A percentile compares a stretch with the other conserved stretches of the same genome.
Conservation (phyloP, 2,329 filamentous ascomycete species). For the Triangularia verruculosa region DNA sequence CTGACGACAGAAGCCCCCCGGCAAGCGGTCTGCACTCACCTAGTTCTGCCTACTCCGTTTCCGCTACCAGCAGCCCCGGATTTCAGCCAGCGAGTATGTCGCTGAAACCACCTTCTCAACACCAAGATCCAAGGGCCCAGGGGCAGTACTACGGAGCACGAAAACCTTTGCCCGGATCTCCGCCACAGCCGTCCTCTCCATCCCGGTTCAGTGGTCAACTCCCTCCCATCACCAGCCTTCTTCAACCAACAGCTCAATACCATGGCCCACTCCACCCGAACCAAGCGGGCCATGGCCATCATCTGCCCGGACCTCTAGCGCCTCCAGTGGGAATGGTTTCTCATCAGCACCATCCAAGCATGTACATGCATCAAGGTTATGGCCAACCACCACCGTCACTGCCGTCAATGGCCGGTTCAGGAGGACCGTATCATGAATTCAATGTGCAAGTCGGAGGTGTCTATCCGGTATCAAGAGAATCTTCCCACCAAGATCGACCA, state of each 20-base stretch:
- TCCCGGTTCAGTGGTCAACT: slow-evolving; percentile 1
- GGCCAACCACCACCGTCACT: neutral
- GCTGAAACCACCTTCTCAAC: neutral
- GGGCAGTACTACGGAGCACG: slow-evolving; percentile 1
- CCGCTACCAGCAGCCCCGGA: neutral
- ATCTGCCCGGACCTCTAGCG: neutral
- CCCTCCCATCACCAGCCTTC: slow-evolving; percentile 6
- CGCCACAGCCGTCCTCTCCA: neutral
- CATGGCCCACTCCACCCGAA: neutral
- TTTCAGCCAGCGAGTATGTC: neutral
- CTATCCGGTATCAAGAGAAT: neutral
- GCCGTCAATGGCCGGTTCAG: neutral
- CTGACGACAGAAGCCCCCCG: neutral
- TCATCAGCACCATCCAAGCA: neutral
- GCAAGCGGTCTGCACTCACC: slow-evolving; percentile 1
- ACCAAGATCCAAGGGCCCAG: neutral
- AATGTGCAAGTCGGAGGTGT: neutral
- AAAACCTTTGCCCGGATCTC: slow-evolving; percentile 2
- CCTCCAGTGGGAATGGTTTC: slow-evolving; percentile 2
- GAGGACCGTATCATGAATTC: slow-evolving; percentile 4
- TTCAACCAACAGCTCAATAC: neutral
- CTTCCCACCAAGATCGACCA: slow-evolving; percentile 65
- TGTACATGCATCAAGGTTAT: neutral
- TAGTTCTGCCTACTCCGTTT: neutral
- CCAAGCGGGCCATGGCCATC: neutral